Base-by-base conservation (phyloP, 805 yeast genomes). In the Teunomyces funiuensis region DNA sequence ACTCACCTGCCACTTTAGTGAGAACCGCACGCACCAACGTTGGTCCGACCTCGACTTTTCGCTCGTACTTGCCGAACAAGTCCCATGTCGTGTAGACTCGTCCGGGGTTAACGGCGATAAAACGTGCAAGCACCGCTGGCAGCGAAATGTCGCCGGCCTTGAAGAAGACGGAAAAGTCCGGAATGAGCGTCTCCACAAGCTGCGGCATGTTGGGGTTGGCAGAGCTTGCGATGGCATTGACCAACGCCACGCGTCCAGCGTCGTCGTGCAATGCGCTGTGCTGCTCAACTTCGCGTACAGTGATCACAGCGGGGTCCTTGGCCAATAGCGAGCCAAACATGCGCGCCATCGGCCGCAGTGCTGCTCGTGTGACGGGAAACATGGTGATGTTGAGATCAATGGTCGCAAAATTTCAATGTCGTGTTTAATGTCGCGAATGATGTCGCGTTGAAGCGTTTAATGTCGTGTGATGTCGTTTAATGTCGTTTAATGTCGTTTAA, bases 51-150 rank as follows among this genome's bases (percentile, higher is more conserved):
- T 41, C 45, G 2, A 39, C 37, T 6, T 45, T 28, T 6, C 28
- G 28, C 4, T 39, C 31, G 26, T 40, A 25, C 9, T 63, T 63
- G 8, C 57, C 47, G 40, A 69, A 70, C 8, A 78, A 50, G 39
- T 77, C 80, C 71, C 74, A 68, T 13, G 80, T 69, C n/a, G 66
- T 57, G 37, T 61, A 60, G 1, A 73, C 82, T 42, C 84, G 60
- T 9, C 82, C 83, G 2, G 82, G 81, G 46, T 79, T 79, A 29
- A 62, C 45, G 23, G 54, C 53, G 5, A 77, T 60, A 18, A 77
- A 57, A 6, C 50, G 36, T 14, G 33, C 30, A n/a, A 43, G 26
- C 14, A 49, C 15, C 18, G 44, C 50, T 16, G 22, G 28, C 17
- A 37, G 18, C 7, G 22, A 33, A 10, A 40, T 34, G 2, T 28